Evolutionary conservation across 2,329 filamentous ascomycete species (phyloP), one percentile per base, ranked within the genome.

Genomic region (Colletotrichum kahawae): DNA sequence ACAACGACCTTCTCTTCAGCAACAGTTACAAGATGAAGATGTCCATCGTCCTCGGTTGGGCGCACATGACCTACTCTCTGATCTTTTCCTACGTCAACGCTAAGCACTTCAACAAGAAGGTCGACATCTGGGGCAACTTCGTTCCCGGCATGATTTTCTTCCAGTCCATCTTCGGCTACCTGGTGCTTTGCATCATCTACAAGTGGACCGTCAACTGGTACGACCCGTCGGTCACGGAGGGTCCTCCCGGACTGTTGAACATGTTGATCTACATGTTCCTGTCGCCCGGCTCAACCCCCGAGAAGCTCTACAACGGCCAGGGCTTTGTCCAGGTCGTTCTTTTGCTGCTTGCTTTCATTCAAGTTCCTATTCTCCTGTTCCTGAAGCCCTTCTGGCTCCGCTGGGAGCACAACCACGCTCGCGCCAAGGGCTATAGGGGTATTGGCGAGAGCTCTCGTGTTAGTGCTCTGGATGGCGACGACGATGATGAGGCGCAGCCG

Each of bases 11-110:
- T 24, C 91, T 99, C 65, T 99, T 99, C 87, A 94, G 92, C 84
- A 99, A 99, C 93, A 97, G 95, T 85, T 97, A 97, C 91, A 99
- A 99, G 93, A 99, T 99, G 97, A 99, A 99, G 90, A 94, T 99
- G 87, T 97, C 95, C 88, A 98, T 99, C 83, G 92, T 99, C 78
- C 91, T 99, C 78, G 97, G 97, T 84, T 99, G 97, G 97, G 92
- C 92, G 74, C 96, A 98, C 87, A 99, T 99, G 97, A 99, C 97
- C 4, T 99, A 98, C 87, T 98, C 97, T 21, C 92, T 99, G 60
- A 96, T 94, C 88, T 93, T 98, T 82, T 93, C 97, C 29, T 97
- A 94, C 82, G 91, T 98, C 89, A 99, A 99, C 82, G 96, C 95
- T 65, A 93, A 93, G 72, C 95, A 98, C 85, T 99, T 98, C 90